Conservation (phyloP, 129 eudicot species). For the Scalesia atractyloides region DNA sequence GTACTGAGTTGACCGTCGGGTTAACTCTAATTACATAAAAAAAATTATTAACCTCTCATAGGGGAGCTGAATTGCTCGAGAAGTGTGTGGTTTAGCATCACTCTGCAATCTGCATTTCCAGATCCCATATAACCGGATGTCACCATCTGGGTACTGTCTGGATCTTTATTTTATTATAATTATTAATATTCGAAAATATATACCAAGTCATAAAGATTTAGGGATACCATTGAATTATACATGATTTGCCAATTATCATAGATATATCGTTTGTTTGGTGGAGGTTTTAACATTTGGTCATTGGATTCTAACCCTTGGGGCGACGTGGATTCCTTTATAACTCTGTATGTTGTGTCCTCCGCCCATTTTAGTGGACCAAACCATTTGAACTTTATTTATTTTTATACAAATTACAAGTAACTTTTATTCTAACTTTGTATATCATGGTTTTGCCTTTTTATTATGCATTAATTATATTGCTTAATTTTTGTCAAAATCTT, state of each 20-base stretch:
- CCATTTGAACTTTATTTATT: background rate
- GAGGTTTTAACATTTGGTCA: constrained; percentile 18
- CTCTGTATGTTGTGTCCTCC: constrained; percentile 29
- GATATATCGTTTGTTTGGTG: background rate
- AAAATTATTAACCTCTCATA: no score
- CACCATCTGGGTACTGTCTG: background rate
- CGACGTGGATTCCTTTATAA: constrained; percentile 21
- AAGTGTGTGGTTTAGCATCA: constrained; percentile 13
- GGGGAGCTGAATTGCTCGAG: background rate
- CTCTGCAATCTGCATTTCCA: background rate
- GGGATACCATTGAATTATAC: background rate
- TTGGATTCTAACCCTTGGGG: constrained; percentile 26
- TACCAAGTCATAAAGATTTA: background rate
- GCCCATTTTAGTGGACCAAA: constrained; percentile 27
- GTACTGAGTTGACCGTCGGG: no score
- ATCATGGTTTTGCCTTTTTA: background rate
- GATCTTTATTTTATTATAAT: background rate
- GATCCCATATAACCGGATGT: background rate
- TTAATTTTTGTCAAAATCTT: no score
- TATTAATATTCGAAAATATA: no score
- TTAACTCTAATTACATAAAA: no score
- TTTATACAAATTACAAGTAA: background rate
- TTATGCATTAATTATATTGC: background rate
- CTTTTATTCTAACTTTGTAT: background rate
- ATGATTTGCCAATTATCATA: background rate